phyloP scores from a whole-genome alignment of 2,329 filamentous ascomycete species.

The Alternaria conjuncta region DNA sequence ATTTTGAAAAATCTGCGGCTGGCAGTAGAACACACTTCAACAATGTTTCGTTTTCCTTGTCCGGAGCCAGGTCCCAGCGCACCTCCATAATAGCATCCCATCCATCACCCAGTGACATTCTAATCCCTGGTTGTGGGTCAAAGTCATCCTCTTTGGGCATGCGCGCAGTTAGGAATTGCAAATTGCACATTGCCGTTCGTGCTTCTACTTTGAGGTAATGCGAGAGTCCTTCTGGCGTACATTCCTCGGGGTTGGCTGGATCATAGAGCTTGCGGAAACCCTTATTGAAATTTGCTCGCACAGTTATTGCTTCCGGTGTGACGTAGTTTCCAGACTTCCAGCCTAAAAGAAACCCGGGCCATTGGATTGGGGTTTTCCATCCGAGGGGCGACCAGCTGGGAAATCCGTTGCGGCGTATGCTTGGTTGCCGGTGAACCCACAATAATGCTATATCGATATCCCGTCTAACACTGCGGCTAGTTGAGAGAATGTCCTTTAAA shows the following conservation, averaged over 20 bases:
- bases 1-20: neutral
- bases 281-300: neutral
- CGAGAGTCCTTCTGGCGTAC: neutral
- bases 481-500: neutral
- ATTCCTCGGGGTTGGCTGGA: neutral
- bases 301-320: neutral
- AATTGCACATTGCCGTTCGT: neutral
- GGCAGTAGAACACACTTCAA: neutral
- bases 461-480: neutral
- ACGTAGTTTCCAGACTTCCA: neutral
- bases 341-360: no score
- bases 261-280: neutral
- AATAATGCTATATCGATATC: neutral
- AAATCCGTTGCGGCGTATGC: neutral
- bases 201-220: neutral
- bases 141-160: no score
- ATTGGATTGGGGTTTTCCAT: neutral
- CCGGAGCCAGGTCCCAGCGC: neutral
- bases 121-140: neutral
- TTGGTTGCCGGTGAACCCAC: rapidly evolving
- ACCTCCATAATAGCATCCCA: neutral
- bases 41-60: neutral
- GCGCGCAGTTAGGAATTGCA: neutral
- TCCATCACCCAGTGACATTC: neutral
- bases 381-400: neutral